phyloP scores from a whole-genome alignment of 352 stramenopile genomes.

The Phytophthora europaea region DNA sequence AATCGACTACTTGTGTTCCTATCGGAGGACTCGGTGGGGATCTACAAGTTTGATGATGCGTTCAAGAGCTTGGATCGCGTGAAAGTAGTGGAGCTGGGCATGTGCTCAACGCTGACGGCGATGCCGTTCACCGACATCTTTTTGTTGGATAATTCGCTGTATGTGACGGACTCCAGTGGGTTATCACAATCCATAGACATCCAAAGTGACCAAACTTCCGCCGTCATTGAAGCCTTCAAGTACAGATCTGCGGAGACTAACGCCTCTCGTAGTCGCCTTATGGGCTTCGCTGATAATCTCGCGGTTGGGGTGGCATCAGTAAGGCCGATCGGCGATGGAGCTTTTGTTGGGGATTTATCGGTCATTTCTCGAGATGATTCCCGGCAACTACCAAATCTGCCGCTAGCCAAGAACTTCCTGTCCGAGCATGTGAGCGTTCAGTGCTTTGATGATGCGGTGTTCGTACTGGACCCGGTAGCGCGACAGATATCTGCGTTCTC shows the following conservation, averaged over 20 bases:
- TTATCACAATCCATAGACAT: background rate
- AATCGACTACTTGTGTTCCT: background rate
- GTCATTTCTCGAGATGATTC: constrained; percentile 35
- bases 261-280: background rate
- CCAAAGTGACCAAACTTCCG: background rate
- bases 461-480: constrained; percentile 33
- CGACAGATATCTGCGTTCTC: constrained; percentile 1
- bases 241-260: background rate
- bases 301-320: background rate
- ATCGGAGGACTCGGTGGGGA: background rate
- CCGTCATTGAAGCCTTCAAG: background rate
- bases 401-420: constrained; percentile 25
- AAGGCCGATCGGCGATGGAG: background rate
- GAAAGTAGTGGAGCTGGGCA: background rate
- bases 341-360: background rate
- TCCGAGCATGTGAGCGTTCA: constrained; percentile 11
- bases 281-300: background rate
- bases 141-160: background rate
- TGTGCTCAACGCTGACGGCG: background rate
- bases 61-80: background rate
- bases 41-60: background rate
- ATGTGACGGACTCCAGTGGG: background rate
- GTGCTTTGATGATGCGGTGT: constrained; percentile 25
- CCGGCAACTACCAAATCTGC: constrained; percentile 24
- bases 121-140: background rate